Conservation (phyloP, 2,329 filamentous ascomycete genomes). For the Dactylellina parvicollis region DNA sequence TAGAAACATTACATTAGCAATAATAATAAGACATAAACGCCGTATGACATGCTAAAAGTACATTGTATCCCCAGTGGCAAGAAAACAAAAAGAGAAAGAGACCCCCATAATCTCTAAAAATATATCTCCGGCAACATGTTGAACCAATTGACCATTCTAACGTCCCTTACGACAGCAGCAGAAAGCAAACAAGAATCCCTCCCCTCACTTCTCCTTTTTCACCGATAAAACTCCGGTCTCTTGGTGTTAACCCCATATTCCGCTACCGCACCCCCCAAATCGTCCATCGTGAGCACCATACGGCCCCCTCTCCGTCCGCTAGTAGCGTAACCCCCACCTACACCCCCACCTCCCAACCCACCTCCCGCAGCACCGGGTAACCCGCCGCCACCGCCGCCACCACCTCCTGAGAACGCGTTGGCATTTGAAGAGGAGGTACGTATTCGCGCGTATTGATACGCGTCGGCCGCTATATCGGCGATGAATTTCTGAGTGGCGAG, state of each 20-base stretch:
- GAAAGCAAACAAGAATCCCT: no score
- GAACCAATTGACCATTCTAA: conserved; percentile 4
- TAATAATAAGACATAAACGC: conserved; percentile 19
- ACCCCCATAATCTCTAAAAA: no score
- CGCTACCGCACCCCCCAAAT: conserved; percentile 94
- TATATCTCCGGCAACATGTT: not conserved
- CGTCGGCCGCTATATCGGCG: conserved; percentile 94
- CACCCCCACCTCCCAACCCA: conserved; percentile 62
- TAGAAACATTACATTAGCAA: not conserved
- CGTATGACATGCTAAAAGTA: conserved; percentile 53
- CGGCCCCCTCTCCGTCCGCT: conserved; percentile 90
- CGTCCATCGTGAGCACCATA: conserved; percentile 97
- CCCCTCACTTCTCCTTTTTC: conserved; percentile 56
- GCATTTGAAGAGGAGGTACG: conserved; percentile 84
- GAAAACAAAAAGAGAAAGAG: no score
- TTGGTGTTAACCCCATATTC: conserved; percentile 99
- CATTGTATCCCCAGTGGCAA: conserved; percentile 9
- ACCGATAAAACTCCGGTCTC: conserved; percentile 95
- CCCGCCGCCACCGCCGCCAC: conserved; percentile 70
- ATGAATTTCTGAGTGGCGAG: conserved; percentile 99
- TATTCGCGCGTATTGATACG: conserved; percentile 97
- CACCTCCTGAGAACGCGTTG: conserved; percentile 75
- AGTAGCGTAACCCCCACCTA: conserved; percentile 71
- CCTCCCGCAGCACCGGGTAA: conserved; percentile 67
- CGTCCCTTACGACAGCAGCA: not conserved